Evolutionary conservation across 345 rosid genomes (phyloP).

Genomic region (Pugionium cornutum): DNA sequence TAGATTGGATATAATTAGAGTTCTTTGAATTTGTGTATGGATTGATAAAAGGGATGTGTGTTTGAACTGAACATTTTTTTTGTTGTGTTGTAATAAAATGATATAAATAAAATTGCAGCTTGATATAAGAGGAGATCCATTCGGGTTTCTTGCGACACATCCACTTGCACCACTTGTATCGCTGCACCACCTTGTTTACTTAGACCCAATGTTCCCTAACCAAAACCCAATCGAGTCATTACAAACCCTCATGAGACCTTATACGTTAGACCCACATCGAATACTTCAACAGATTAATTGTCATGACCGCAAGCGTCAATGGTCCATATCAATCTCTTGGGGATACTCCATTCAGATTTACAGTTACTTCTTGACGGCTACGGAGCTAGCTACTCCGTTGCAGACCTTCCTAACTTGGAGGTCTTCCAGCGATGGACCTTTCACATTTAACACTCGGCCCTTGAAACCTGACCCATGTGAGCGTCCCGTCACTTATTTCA

Average conservation of each 20-base stretch:
- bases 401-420: conserved; percentile 82
- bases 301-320: conserved; percentile 54
- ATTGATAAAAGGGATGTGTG: background rate
- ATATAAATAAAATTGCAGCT: conserved; percentile 45
- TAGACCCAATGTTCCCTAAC: conserved; percentile 62
- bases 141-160: conserved; percentile 72
- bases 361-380: conserved; percentile 46
- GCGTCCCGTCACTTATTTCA: conserved; percentile 57
- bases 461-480: conserved; percentile 51
- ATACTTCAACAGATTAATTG: conserved; percentile 68
- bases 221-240: conserved; percentile 51
- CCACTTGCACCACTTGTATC: conserved; percentile 73
- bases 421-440: conserved; percentile 61
- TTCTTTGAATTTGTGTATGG: background rate
- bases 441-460: conserved; percentile 65
- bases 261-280: conserved; percentile 57
- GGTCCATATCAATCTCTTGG: conserved; percentile 82
- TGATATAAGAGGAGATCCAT: conserved; percentile 73
- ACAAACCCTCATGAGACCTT: conserved; percentile 48
- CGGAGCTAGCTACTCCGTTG: conserved; percentile 51
- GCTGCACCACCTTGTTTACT: conserved; percentile 65
- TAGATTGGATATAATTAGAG: background rate
- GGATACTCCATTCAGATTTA: conserved; percentile 78
- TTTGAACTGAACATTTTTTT: conserved; percentile 9
- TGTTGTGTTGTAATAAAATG: background rate